These are phyloP conservation scores for Medicago lupulina DNA, from an alignment of 306 rosid genomes.

Conservation along the genomic window DNA sequence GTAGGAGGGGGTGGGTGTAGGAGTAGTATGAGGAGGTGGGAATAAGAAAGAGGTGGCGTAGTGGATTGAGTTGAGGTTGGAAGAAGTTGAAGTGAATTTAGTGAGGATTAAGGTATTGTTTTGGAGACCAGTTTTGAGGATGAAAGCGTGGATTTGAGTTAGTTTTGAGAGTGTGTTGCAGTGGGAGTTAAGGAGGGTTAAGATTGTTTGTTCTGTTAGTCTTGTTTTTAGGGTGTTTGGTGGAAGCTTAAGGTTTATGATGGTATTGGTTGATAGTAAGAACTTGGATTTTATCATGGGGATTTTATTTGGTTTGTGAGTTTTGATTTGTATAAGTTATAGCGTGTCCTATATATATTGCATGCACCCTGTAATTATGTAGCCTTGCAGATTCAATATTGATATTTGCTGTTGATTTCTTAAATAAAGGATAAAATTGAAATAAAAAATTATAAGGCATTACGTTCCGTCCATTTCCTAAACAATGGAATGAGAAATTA, in stretches of 20 bases:
- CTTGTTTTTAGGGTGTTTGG: conserved; percentile 47
- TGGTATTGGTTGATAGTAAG: background rate
- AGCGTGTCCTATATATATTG: too few species aligned
- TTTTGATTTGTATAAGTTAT: too few species aligned
- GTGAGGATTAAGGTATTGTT: conserved; percentile 83
- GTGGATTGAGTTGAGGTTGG: conserved; percentile 55
- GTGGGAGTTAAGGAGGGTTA: conserved; percentile 54
- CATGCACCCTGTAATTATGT: too few species aligned
- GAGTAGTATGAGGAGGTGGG: conserved; percentile 43
- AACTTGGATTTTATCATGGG: conserved; percentile 37
- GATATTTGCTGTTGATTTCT: too few species aligned
- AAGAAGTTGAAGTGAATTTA: conserved; percentile 76
- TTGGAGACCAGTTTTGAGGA: conserved; percentile 70
- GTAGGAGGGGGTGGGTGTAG: conserved; percentile 39
- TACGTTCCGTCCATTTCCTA: too few species aligned
- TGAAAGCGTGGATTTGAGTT: conserved; percentile 64
- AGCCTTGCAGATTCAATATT: too few species aligned
- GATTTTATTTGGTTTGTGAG: background rate
- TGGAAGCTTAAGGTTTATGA: conserved; percentile 36
- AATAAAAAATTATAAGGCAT: too few species aligned
- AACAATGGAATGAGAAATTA: too few species aligned
- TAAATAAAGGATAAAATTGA: too few species aligned
- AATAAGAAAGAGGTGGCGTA: conserved; percentile 70
- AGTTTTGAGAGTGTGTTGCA: conserved; percentile 56
- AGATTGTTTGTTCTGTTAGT: conserved; percentile 72